Base-by-base conservation (phyloP, 139 green algal genomes). In the Edaphochlamys debaryana region DNA sequence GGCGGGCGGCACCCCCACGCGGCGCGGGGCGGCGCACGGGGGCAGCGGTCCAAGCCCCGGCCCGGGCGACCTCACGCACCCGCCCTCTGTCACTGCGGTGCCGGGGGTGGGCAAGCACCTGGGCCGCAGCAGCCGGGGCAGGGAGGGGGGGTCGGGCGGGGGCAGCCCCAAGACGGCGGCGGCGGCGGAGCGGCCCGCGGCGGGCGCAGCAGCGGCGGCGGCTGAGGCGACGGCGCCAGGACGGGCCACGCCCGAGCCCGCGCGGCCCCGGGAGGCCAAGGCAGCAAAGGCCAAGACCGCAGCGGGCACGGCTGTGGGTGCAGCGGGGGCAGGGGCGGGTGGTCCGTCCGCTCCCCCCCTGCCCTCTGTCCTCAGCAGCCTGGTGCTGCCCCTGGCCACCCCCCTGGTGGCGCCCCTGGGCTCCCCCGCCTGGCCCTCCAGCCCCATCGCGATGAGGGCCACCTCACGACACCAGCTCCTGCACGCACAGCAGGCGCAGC, bases 381-480 rank as follows among this genome's bases (percentile, higher is more conserved):
- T 82, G 42, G 63, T 82, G n/a, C 27, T 52, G 22, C 76, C 76
- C n/a, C 62, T 82, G n/a, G 76, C 76, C 2, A 82, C 76, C 36
- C 76, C 76, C 5, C 76, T 60, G 42, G 76, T 82, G 40, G 76
- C 76, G 32, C 63, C 76, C 1, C 76, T 82, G 42, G 62, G 76
- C 42, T 7, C 32, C 32, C 9, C 23, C 20, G 19, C 42, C 22
- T 30, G 17, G 23, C 25, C 76, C 22, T 20, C 37, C 56, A 69
- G 37, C 41, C 62, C 32, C 4, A 9, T n/a, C 1, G 40, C 42
- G 7, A 38, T n/a, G 20, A 2, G 23, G 20, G 41, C 30, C 60
- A 27, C 25, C 75, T 71, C 75, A 2, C n/a, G 75, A 0, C 75
- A 81, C 40, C 73, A 80, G 38, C 54, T 69, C 8, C 29, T 79